phyloP scores from a whole-genome alignment of 768 basidiomycete genomes.

The Tylopilus sp. region DNA sequence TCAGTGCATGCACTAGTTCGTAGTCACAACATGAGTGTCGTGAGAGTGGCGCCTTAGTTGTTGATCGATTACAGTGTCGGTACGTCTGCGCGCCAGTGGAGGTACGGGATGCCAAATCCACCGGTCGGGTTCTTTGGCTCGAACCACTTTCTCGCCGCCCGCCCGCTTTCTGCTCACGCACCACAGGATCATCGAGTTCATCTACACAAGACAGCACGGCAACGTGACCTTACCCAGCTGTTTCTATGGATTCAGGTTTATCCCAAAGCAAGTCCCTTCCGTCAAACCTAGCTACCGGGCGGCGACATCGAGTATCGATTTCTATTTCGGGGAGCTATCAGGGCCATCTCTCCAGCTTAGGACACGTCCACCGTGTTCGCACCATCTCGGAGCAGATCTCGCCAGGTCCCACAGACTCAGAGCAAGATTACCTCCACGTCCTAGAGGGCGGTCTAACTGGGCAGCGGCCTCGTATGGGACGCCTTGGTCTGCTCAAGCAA shows the following conservation, averaged over 20 bases:
- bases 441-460: conserved; percentile 19
- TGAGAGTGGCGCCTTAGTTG: not conserved
- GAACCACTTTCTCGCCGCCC: not conserved
- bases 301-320: conserved; percentile 21
- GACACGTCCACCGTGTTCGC: conserved; percentile 39
- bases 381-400: conserved; percentile 24
- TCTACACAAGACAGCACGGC: not conserved
- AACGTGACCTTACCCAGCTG: not conserved
- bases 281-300: conserved; percentile 13
- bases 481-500: conserved; percentile 26
- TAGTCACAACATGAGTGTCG: not conserved
- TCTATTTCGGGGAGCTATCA: conserved; percentile 42
- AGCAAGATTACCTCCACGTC: conserved; percentile 9
- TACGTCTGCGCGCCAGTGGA: not conserved
- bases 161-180: not conserved
- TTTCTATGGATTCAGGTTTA: conserved; percentile 15
- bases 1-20: not conserved
- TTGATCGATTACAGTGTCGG: not conserved
- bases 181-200: not conserved
- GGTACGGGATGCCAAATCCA: conserved; percentile 5
- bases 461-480: conserved; percentile 15
- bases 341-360: conserved; percentile 42
- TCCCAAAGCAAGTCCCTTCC: conserved; percentile 27
- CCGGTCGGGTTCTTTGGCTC: not conserved
- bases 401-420: not conserved